phyloP scores from a whole-genome alignment of 1,284 basidiomycete species.

The Porogramme epimiltina region DNA sequence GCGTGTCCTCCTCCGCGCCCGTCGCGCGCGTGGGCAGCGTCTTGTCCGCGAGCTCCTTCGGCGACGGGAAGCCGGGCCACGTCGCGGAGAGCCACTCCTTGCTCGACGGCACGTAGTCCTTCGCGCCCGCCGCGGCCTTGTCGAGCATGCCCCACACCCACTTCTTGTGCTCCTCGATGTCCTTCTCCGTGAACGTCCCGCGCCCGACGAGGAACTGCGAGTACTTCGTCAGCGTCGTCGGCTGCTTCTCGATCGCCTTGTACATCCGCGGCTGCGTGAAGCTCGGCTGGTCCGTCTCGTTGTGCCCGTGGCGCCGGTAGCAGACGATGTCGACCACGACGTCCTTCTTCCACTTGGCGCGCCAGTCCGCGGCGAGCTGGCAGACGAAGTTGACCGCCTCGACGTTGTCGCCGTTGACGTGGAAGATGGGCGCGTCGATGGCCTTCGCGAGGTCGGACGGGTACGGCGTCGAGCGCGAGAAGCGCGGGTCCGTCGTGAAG shows the following conservation, averaged over 20 bases:
- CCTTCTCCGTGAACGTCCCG: constrained; percentile 92
- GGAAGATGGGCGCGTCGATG: constrained; percentile 99
- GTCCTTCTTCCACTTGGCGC: constrained; percentile 98
- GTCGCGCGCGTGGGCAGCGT: constrained; percentile 90
- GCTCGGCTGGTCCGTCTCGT: constrained; percentile 98
- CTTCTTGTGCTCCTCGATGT: constrained; percentile 98
- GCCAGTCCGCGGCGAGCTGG: constrained; percentile 97
- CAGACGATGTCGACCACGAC: constrained; percentile 99
- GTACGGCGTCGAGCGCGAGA: constrained; percentile 97
- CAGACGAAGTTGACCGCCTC: constrained; percentile 99
- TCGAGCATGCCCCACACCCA: constrained; percentile 99
- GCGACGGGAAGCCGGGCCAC: constrained; percentile 99
- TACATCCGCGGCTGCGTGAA: constrained; percentile 99
- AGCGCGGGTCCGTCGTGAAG: constrained; percentile 98
- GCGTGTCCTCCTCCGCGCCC: constrained; percentile 77
- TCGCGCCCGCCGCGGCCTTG: constrained; percentile 86
- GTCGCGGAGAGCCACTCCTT: constrained; percentile 98
- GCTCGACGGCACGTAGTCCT: constrained; percentile 92
- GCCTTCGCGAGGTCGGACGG: constrained; percentile 99
- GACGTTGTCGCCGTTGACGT: constrained; percentile 98
- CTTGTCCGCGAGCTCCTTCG: constrained; percentile 92
- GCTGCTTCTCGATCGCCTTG: constrained; percentile 94
- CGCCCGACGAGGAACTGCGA: constrained; percentile 89
- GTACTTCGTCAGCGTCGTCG: constrained; percentile 91
- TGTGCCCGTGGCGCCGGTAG: constrained; percentile 98